Base-by-base conservation (phyloP, 2,329 filamentous ascomycete genomes). In the Arthrocladium fulminans region DNA sequence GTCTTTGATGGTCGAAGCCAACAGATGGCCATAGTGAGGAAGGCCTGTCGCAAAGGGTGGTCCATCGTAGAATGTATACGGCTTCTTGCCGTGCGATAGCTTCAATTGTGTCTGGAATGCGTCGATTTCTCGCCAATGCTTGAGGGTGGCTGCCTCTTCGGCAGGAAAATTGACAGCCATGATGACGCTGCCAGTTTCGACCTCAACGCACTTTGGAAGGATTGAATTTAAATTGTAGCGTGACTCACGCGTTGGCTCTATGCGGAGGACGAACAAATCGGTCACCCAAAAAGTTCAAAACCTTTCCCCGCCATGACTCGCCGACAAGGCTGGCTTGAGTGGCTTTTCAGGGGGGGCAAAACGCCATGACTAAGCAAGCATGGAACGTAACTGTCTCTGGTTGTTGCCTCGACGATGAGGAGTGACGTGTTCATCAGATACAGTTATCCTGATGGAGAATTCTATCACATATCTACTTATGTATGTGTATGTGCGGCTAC, bases 61-160 rank as follows among this genome's bases (percentile, higher is more conserved):
- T 8, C 86, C 86, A 75, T 90, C 86, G 72, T 96, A 97, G 71
- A 98, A 98, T 49, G 88, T 94, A 65, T 95, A 98, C 47, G 81
- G 84, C 55, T 85, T 80, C 54, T 83, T 80, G 56, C 85, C 86
- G 66, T 86, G 78, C 9, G 89, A 92, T 52, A 97, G 79, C 69
- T 92, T 85, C 54, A 90, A 80, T 73, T 94, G 87, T 54, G 83
- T 81, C 64, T 86, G 80, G 67, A 97, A 97, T 58, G 92, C 92
- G 62, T 90, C 79, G 65, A 94, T 92, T 64, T 92, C 86, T 64
- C 83, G 84, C 92, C 90, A 98, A 71, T 81, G 78, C 64, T 83
- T 74, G 67, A 97, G 81, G 66, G 89, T 79, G 54, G 74, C 78
- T 73, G 94, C 85, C 76, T 97, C 90, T 69, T 92, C 86, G 67